Evolutionary conservation across 2,329 filamentous ascomycete genomes (phyloP).

Genomic region (Chaetomium sp.): DNA sequence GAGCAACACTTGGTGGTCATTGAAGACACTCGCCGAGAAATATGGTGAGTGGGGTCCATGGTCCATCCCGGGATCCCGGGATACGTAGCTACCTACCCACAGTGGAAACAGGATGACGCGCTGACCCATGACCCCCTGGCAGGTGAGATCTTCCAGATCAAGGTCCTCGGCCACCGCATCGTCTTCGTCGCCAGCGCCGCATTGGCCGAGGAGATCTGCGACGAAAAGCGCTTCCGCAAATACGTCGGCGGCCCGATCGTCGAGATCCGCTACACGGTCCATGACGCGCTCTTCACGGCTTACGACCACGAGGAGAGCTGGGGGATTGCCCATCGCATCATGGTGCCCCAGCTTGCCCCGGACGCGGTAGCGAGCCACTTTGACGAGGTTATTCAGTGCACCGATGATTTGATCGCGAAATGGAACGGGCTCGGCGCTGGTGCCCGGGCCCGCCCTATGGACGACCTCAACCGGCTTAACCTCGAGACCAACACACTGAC

Average conservation of each 20-base stretch:
- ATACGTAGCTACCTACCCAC: too few relatives aligned
- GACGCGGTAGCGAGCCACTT: slow-evolving; percentile 44
- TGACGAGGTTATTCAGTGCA: slow-evolving; percentile 52
- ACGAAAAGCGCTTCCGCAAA: slow-evolving; percentile 57
- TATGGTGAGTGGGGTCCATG: slow-evolving; percentile 28
- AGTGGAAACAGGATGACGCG: neutral
- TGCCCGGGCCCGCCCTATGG: slow-evolving; percentile 49
- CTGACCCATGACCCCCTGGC: neutral
- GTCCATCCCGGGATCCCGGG: too few relatives aligned
- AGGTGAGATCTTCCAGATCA: slow-evolving; percentile 52
- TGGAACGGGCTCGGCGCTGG: slow-evolving; percentile 48
- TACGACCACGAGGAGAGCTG: slow-evolving; percentile 52
- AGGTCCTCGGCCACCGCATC: slow-evolving; percentile 43
- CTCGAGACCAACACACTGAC: slow-evolving; percentile 54
- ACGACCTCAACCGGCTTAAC: slow-evolving; percentile 56
- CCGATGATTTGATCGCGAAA: slow-evolving; percentile 51
- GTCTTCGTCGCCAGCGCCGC: slow-evolving; percentile 48
- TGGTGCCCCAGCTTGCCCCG: slow-evolving; percentile 49
- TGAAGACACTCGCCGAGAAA: slow-evolving; percentile 51
- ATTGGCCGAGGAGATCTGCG: slow-evolving; percentile 50
- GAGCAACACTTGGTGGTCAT: slow-evolving; percentile 52
- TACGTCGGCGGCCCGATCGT: slow-evolving; percentile 56
- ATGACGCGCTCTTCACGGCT: slow-evolving; percentile 57
- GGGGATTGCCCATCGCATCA: slow-evolving; percentile 55
- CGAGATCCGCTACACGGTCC: slow-evolving; percentile 53